A percentile compares a stretch with the other conserved stretches of the same genome.
phyloP scores from a whole-genome alignment of 495 filamentous ascomycete genomes.

The Chaetomidium leptoderma region DNA sequence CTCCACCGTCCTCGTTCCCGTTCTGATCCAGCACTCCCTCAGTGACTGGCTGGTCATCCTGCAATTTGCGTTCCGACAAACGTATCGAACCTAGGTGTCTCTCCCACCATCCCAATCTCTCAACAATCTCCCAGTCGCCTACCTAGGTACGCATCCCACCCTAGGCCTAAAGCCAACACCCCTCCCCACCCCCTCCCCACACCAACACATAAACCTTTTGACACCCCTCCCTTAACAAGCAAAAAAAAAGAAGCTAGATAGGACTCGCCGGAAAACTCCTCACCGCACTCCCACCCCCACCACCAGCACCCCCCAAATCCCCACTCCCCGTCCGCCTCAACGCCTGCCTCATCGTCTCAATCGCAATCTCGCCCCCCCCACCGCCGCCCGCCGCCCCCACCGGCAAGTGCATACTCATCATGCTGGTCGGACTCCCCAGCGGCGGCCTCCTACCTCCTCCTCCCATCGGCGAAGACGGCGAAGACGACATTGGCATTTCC shows the following conservation, averaged over 20 bases:
- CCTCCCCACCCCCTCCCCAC: not conserved
- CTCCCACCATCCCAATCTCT: not conserved
- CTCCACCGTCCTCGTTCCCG: not conserved
- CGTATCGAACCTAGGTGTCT: no score
- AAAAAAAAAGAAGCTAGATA: slow-evolving; percentile 23
- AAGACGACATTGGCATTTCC: no score
- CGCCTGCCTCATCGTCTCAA: slow-evolving; percentile 90
- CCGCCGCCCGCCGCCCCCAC: slow-evolving; percentile 10
- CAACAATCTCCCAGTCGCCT: not conserved
- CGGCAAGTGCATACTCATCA: slow-evolving; percentile 14
- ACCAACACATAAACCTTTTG: not conserved
- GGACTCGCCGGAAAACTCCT: slow-evolving; percentile 61
- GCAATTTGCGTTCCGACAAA: not conserved
- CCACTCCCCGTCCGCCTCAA: slow-evolving; percentile 75
- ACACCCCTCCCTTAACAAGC: not conserved
- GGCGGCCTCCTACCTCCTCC: slow-evolving; percentile 46
- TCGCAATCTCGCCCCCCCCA: slow-evolving; percentile 61
- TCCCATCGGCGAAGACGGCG: slow-evolving; percentile 35
- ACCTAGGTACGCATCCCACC: not conserved
- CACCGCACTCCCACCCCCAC: slow-evolving; percentile 42
- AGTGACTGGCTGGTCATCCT: slow-evolving; percentile 10
- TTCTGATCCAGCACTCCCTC: not conserved
- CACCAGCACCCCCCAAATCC: slow-evolving; percentile 55
- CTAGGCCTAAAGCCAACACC: no score
- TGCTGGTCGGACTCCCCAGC: slow-evolving; percentile 46